Conservation (phyloP, 345 rosid species). For the Fremontodendron californicum region DNA sequence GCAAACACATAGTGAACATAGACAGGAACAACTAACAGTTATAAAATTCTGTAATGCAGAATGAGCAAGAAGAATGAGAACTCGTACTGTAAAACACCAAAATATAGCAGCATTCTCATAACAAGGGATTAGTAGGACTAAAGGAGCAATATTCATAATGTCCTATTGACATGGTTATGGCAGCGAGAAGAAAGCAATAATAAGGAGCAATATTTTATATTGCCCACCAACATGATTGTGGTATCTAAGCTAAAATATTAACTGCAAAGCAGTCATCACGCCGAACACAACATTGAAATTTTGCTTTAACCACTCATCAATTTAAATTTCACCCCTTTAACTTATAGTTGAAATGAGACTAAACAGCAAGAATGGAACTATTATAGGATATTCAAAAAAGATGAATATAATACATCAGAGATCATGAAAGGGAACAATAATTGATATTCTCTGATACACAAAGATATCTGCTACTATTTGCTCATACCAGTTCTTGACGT, state of each 20-base stretch:
- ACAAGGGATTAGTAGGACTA: neutral
- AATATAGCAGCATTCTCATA: neutral
- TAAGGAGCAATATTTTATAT: neutral
- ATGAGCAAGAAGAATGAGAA: neutral
- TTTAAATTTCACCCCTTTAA: neutral
- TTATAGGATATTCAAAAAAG: neutral
- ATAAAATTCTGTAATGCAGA: neutral
- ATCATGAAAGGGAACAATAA: neutral
- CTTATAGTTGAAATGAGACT: neutral
- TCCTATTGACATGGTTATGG: neutral
- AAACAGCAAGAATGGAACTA: neutral
- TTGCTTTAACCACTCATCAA: neutral
- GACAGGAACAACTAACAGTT: neutral
- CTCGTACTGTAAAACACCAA: neutral
- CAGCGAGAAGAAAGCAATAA: neutral
- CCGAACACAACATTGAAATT: neutral
- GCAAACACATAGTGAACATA: neutral
- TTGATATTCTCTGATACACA: neutral
- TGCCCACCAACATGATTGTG: neutral
- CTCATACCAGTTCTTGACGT: conserved; percentile 64
- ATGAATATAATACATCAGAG: neutral
- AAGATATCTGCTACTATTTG: neutral
- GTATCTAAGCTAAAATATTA: neutral
- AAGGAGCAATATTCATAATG: neutral
- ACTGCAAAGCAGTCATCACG: neutral